Evolutionary conservation across 108 stramenopile genomes (phyloP).

Genomic region (Nitzschia sp.): DNA sequence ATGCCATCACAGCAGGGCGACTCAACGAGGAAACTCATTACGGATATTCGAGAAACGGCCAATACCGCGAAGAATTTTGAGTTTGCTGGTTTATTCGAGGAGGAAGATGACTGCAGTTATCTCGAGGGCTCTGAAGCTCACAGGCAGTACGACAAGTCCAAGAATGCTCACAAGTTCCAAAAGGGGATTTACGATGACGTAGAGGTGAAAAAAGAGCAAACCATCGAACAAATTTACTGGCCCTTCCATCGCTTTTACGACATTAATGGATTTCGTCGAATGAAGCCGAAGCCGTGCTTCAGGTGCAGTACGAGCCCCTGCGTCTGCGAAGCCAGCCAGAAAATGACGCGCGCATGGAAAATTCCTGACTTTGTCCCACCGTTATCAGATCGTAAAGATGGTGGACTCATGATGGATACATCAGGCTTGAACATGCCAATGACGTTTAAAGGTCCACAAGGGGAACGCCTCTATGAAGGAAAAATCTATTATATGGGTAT

Average conservation of each 20-base stretch:
- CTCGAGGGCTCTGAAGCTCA: slow-evolving; percentile 57
- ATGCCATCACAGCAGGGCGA: neutral
- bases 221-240: slow-evolving; percentile 87
- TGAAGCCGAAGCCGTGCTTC: slow-evolving; percentile 47
- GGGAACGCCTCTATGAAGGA: slow-evolving; percentile 63
- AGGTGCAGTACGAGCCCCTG: slow-evolving; percentile 28
- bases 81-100: slow-evolving; percentile 44
- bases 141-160: slow-evolving; percentile 8
- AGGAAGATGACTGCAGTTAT: slow-evolving; percentile 85
- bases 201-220: slow-evolving; percentile 67
- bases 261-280: slow-evolving; percentile 70
- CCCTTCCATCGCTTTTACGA: slow-evolving; percentile 84
- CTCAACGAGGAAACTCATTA: slow-evolving; percentile 73
- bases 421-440: slow-evolving; percentile 56
- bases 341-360: slow-evolving; percentile 43
- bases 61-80: slow-evolving; percentile 42
- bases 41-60: slow-evolving; percentile 76
- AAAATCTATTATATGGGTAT: slow-evolving; percentile 95
- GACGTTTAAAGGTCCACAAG: slow-evolving; percentile 48
- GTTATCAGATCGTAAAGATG: slow-evolving; percentile 79
- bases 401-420: slow-evolving; percentile 87
- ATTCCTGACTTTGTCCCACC: slow-evolving; percentile 65
- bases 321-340: slow-evolving; percentile 25
- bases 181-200: slow-evolving; percentile 37
- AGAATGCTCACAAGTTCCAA: slow-evolving; percentile 13